These are phyloP conservation scores for Calonectria fujianensis DNA, from an alignment of 2,329 filamentous ascomycete species.

Conservation along the genomic window DNA sequence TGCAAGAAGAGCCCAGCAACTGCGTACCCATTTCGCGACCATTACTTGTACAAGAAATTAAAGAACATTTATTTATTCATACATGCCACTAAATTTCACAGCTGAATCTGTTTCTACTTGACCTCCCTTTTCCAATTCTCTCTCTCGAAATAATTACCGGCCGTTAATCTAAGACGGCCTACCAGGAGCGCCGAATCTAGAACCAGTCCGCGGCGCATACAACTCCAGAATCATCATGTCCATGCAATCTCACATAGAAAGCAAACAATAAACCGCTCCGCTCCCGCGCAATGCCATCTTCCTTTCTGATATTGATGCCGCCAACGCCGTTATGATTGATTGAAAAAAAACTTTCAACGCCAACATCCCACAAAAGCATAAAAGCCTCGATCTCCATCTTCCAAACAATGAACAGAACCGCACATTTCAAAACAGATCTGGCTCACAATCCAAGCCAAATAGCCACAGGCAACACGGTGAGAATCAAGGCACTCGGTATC, in stretches of 20 bases:
- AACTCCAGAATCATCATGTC: constrained; percentile 27
- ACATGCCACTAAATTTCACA: constrained; percentile 16
- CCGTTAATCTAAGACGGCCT: background rate
- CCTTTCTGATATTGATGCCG: constrained; percentile 15
- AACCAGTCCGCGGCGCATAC: constrained; percentile 23
- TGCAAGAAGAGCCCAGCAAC: background rate
- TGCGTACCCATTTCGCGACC: background rate
- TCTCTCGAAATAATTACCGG: background rate
- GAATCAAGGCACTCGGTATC: constrained; percentile 48
- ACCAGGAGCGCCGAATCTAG: background rate
- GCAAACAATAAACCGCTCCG: constrained; percentile 25
- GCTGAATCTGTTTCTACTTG: constrained; percentile 22
- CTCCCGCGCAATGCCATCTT: background rate
- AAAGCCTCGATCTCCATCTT: background rate
- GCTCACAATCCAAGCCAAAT: constrained; percentile 47
- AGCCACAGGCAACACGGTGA: constrained; percentile 45
- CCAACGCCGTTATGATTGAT: constrained; percentile 33
- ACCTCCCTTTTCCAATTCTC: background rate
- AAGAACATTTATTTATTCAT: constrained; percentile 22
- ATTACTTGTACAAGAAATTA: constrained; percentile 28
- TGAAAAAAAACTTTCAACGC: constrained; percentile 30
- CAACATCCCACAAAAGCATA: constrained; percentile 28
- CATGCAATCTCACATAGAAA: constrained; percentile 30
- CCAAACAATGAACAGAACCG: background rate
- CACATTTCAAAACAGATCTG: constrained; percentile 30